Evolutionary conservation across 1,284 basidiomycete species (phyloP), one percentile per base, ranked within the genome.

Genomic region (Quambalaria eucalypti): DNA sequence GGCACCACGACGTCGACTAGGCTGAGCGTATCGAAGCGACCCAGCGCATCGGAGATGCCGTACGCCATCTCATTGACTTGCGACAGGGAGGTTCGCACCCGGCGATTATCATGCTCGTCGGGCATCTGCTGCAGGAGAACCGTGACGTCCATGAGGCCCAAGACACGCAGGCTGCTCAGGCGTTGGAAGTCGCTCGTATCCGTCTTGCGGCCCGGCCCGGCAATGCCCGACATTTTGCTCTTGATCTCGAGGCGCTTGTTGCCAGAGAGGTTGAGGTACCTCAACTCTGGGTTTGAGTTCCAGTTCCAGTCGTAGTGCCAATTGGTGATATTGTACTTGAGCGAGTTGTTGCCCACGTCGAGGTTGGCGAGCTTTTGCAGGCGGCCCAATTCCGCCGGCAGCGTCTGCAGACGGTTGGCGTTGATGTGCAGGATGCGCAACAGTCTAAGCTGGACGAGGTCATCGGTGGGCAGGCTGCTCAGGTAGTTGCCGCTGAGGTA

Each of bases 301-400:
- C 95, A 99, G 77, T 99, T 98, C 93, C 93, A 98, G 78, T 99
- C 95, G 77, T 93, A 99, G 71, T 93, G 89, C 87, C 87, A 93
- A 73, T 98, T 99, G 69, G 90, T 88, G 65, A 97, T 92, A 75
- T 98, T 99, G 78, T 98, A 98, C 81, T 90, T 92, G 77, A 99
- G 81, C 51, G 85, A 78, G 75, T 99, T 99, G 76, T 87, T 92
- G 6, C 93, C 92, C 1, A 90, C 95, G 73, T 99, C 95, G 59
- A 99, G 80, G 28, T 87, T 84, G 59, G 82, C 83, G 65, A 99
- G 79, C 55, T 83, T 85, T 71, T 83, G 83, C 62, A 97, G 81
- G 71, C 88, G 88, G 31, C 86, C 86, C 44, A 98, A 78, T 76
- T 97, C 93, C 50, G 87, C 85, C 1, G 93, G 95, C 4, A 98